These are phyloP conservation scores for Aureobasidium sp. DNA, from an alignment of 2,329 filamentous ascomycete species.

Conservation along the genomic window DNA sequence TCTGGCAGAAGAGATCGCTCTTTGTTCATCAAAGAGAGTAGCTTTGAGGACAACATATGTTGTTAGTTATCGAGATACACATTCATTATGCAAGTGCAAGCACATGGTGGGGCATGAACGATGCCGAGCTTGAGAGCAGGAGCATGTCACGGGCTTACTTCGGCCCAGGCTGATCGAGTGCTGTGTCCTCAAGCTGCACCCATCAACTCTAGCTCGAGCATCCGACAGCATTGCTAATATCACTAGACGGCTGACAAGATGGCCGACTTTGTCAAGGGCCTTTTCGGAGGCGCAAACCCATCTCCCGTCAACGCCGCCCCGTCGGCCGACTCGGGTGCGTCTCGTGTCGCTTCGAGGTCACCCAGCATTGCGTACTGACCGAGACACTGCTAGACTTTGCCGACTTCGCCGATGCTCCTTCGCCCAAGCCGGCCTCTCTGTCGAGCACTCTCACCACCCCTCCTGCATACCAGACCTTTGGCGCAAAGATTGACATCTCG, in stretches of 20 bases:
- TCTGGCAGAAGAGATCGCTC: neutral
- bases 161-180: neutral
- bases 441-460: conserved; percentile 39
- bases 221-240: neutral
- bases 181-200: conserved; percentile 11
- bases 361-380: neutral
- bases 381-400: conserved; percentile 64
- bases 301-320: conserved; percentile 37
- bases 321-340: conserved; percentile 58
- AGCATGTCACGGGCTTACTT: neutral
- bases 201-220: neutral
- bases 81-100: neutral
- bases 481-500: conserved; percentile 36
- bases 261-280: conserved; percentile 55
- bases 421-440: conserved; percentile 49
- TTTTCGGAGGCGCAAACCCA: conserved; percentile 63
- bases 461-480: conserved; percentile 37
- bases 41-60: neutral
- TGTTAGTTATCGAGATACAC: neutral
- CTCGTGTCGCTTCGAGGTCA: conserved; percentile 15
- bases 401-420: conserved; percentile 78
- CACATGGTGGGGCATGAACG: neutral
- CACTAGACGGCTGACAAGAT: conserved; percentile 23
- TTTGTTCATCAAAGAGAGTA: neutral
- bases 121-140: neutral